Base-by-base conservation (phyloP, 306 rosid species). In the Medicago truncatula region DNA sequence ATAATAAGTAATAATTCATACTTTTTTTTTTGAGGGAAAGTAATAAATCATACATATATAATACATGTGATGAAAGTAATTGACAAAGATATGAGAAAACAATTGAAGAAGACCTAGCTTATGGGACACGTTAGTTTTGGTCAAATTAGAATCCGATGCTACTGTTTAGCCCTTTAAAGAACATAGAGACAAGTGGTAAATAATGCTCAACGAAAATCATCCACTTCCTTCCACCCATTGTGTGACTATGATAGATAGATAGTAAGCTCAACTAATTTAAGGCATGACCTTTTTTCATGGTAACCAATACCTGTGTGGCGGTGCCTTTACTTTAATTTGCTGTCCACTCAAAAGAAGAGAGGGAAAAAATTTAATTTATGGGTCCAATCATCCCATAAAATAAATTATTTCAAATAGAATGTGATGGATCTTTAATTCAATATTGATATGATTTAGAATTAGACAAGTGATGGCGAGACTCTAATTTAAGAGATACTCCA, bases 131-230 rank as follows among this genome's bases (percentile, higher is more conserved):
- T 77, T 72, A 74, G 57, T 8, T 23, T 43, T 74, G 71, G 80
- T 74, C 74, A 78, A 83, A 70, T 25, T 28, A 75, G 86, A 78
- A 83, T 83, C 83, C 17, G 77, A 83, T 74, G 63, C 80, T 5
- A 57, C 66, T 64, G 31, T 53, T 52, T 79, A 65, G 64, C 9
- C 49, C 43, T 58, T 79, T 47, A 56, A 74, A 67, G 47, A 21
- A 74, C 47, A 74, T 18, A 46, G 25, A 77, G 75, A 76, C 53
- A 61, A 82, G 85, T 77, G 75, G 75, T 65, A 39, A 71, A 65
- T 38, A 70, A 65, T 64, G 38, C 25, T 63, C 64, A 76, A 62
- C 73, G 3, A 76, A 71, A 82, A 71, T 16, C 69, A 47, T 39
- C 65, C 63, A 70, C 78, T 71, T 49, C 58, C 81, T 71, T 49